phyloP scores from a whole-genome alignment of 768 basidiomycete species.

The Tremella fuciformis region DNA sequence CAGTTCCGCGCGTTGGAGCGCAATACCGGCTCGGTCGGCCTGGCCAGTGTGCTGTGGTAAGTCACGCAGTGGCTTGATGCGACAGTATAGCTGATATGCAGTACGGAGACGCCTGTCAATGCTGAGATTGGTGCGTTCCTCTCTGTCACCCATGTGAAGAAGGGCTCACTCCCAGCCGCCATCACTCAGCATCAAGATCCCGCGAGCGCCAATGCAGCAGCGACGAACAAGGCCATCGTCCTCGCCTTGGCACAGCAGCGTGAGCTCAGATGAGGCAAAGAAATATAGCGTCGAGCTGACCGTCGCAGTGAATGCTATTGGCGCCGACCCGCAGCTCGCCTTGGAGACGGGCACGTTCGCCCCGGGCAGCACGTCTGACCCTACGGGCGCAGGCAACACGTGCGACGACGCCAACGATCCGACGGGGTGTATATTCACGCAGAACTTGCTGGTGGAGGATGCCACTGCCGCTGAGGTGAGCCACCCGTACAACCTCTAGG shows the following conservation, averaged over 20 bases:
- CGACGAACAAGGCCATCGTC: slow-evolving; percentile 63
- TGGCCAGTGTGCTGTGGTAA: slow-evolving; percentile 29
- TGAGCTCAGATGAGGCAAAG: slow-evolving; percentile 10
- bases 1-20: slow-evolving; percentile 67
- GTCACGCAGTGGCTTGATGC: slow-evolving; percentile 27
- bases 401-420: slow-evolving; percentile 57
- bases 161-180: slow-evolving; percentile 52
- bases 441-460: slow-evolving; percentile 58
- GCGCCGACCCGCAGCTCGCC: slow-evolving; percentile 62
- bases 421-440: slow-evolving; percentile 63
- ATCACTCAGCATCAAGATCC: slow-evolving; percentile 67
- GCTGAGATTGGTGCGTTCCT: slow-evolving; percentile 56
- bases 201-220: slow-evolving; percentile 61
- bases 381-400: slow-evolving; percentile 60
- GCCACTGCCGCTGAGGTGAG: slow-evolving; percentile 14
- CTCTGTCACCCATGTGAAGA: not conserved
- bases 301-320: slow-evolving; percentile 57
- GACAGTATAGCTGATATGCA: slow-evolving; percentile 31
- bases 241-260: slow-evolving; percentile 65
- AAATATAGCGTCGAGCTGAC: not conserved
- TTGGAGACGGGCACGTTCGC: slow-evolving; percentile 64
- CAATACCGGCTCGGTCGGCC: slow-evolving; percentile 57
- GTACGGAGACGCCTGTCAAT: slow-evolving; percentile 61
- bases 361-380: slow-evolving; percentile 59
- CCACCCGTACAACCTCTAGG: not conserved